Evolutionary conservation across 768 basidiomycete genomes (phyloP).

Genomic region (Suillus lakei): DNA sequence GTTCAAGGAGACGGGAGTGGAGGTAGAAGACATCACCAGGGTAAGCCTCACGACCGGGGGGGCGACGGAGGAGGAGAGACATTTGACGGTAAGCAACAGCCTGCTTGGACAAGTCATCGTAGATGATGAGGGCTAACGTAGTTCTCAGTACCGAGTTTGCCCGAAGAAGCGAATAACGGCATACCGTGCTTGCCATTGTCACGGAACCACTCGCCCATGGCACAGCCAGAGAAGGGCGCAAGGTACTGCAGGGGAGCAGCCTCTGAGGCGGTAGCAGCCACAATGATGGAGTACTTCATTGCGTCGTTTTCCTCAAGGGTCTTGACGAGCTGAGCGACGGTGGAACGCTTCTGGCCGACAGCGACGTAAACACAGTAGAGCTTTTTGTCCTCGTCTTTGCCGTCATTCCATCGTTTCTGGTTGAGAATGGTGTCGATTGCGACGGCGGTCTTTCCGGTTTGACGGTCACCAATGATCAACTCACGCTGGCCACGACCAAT

Average conservation of each 20-base stretch:
- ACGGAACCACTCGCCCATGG: constrained; percentile 99
- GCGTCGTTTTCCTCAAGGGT: constrained; percentile 99
- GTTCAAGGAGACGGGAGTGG: constrained; percentile 99
- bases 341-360: constrained; percentile 98
- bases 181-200: constrained; percentile 99
- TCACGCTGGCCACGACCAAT: constrained; percentile 99
- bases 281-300: constrained; percentile 99
- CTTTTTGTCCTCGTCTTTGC: constrained; percentile 95
- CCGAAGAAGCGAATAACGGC: constrained; percentile 23
- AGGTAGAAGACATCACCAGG: constrained; percentile 99
- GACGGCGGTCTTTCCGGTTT: constrained; percentile 99
- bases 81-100: constrained; percentile 99
- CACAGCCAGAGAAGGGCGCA: constrained; percentile 99
- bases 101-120: constrained; percentile 99
- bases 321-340: constrained; percentile 98
- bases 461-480: constrained; percentile 99
- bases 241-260: constrained; percentile 99
- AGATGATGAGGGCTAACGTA: constrained; percentile 87
- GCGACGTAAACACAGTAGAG: constrained; percentile 99
- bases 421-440: constrained; percentile 99
- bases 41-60: constrained; percentile 99
- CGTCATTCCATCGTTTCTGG: constrained; percentile 99
- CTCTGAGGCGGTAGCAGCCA: constrained; percentile 99
- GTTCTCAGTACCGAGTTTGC: constrained; percentile 8
- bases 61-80: constrained; percentile 99